Evolutionary conservation across 441 rosid genomes (phyloP), one percentile per base, ranked within the genome.

Genomic region (Dalechampia spathulata): DNA sequence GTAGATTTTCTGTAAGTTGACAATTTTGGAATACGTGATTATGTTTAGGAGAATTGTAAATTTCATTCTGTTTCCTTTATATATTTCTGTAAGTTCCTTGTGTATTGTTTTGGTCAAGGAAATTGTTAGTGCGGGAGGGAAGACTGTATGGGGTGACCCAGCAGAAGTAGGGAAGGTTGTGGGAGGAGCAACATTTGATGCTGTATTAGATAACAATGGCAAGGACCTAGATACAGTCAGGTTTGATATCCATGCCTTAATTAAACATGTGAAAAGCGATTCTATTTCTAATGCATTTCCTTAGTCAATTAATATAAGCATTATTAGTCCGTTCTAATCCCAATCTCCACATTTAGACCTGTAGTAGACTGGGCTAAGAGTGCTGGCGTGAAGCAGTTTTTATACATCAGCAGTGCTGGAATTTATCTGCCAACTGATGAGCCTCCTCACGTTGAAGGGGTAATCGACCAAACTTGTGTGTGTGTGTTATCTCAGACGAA

Each of bases 371-470:
- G 88, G 94, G 96, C 95, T 7, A 86, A 88, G 70, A 80, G 83
- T 69, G 58, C 76, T 6, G 92, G 91, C 8, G 94, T 67, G 67
- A 80, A 92, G 78, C 95, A 86, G 49, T 84, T 92, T 73, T 45
- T 86, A 69, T 92, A 67, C 77, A 86, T 88, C 60, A 88, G 96
- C 80, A 92, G 95, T 27, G 98, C 96, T 4, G 98, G 95, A 49
- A 91, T 91, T 72, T 88, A 91, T 72, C 75, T 79, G 63, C 77
- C 86, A 4, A 84, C 96, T 0, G 95, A 86, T 27, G 88, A 92
- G 66, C 98, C 83, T 59, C 98, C 98, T 69, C 98, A 86, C 43
- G 80, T 86, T 48, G 98, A 92, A 86, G 96, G 94, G 82, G 96
- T 85, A 74, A 57, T 37, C 40, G 59, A 1, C 38, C 20, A 8